Evolutionary conservation across 441 rosid species (phyloP).

Genomic region (Croton setiger): DNA sequence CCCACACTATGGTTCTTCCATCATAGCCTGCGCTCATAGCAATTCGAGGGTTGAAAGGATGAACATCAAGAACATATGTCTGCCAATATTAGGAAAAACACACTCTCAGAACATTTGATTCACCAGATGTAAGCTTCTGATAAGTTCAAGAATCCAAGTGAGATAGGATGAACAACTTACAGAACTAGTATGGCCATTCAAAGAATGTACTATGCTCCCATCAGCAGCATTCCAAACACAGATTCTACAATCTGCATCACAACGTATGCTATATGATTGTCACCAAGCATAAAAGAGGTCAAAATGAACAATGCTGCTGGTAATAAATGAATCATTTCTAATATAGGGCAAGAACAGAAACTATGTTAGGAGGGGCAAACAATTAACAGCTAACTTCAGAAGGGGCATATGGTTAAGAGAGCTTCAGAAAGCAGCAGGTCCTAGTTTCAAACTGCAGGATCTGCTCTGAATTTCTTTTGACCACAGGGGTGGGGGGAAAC

Average conservation of each 20-base stretch:
- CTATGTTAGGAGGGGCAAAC: no score
- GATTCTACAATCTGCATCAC: constrained; percentile 91
- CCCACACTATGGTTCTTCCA: constrained; percentile 98
- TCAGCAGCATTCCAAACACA: constrained; percentile 99
- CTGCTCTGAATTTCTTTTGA: no score
- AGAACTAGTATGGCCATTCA: constrained; percentile 94
- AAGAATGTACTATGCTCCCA: constrained; percentile 93
- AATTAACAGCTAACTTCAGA: no score
- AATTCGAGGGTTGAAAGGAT: constrained; percentile 97
- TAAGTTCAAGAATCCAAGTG: neutral
- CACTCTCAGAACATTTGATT: neutral
- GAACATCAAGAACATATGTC: constrained; percentile 99
- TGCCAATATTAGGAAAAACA: constrained; percentile 31
- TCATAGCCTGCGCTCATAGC: constrained; percentile 99
- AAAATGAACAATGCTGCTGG: neutral
- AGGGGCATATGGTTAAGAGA: no score
- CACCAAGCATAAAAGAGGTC: constrained; percentile 1
- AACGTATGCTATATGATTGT: constrained; percentile 15
- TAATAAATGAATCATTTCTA: neutral
- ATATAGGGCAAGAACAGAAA: no score
- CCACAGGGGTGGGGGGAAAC: no score
- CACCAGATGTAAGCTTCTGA: neutral
- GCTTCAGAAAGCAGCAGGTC: no score
- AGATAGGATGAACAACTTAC: constrained; percentile 46
- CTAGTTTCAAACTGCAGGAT: no score